Evolutionary conservation across 2,329 filamentous ascomycete genomes (phyloP).

Genomic region (Immersiporthe knoxdaviesiana): DNA sequence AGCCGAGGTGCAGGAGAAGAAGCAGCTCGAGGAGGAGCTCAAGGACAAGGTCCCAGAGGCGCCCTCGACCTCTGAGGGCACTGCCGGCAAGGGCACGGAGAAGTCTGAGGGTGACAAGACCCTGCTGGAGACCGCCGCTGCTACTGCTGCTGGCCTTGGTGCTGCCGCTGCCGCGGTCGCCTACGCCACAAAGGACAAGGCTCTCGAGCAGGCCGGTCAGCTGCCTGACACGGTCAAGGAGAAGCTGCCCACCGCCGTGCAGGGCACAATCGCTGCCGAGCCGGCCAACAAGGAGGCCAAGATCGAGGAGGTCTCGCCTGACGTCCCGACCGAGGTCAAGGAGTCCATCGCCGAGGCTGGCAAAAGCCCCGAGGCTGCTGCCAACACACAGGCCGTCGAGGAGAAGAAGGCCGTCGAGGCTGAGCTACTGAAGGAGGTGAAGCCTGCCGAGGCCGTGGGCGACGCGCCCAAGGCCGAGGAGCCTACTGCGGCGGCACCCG

Average conservation of each 20-base stretch:
- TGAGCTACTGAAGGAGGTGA: slow-evolving; percentile 70
- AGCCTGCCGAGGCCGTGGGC: slow-evolving; percentile 44
- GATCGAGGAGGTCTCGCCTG: slow-evolving; percentile 50
- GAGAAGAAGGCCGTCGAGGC: slow-evolving; percentile 77
- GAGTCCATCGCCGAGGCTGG: slow-evolving; percentile 62
- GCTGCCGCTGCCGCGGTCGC: slow-evolving; percentile 35
- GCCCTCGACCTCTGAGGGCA: slow-evolving; percentile 60
- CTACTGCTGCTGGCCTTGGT: slow-evolving; percentile 41
- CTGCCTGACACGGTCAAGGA: slow-evolving; percentile 60
- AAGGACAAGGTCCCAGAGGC: slow-evolving; percentile 67
- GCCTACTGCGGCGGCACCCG: slow-evolving; percentile 28
- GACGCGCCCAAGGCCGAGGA: slow-evolving; percentile 33
- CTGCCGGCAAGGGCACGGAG: slow-evolving; percentile 54
- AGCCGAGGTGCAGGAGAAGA: slow-evolving; percentile 72
- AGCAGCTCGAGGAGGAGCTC: slow-evolving; percentile 70
- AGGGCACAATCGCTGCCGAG: slow-evolving; percentile 48
- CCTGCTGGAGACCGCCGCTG: slow-evolving; percentile 44
- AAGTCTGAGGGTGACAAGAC: slow-evolving; percentile 54
- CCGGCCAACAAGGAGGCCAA: slow-evolving; percentile 46
- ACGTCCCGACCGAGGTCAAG: slow-evolving; percentile 60
- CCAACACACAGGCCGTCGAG: slow-evolving; percentile 67
- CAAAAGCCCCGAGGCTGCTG: slow-evolving; percentile 70
- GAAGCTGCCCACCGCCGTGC: slow-evolving; percentile 52
- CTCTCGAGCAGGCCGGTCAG: slow-evolving; percentile 46
- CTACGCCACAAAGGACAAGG: slow-evolving; percentile 38